A percentile compares a stretch with the other conserved stretches of the same genome.
Conservation (phyloP, 331 rosid genomes). For the Quercus lobata region DNA sequence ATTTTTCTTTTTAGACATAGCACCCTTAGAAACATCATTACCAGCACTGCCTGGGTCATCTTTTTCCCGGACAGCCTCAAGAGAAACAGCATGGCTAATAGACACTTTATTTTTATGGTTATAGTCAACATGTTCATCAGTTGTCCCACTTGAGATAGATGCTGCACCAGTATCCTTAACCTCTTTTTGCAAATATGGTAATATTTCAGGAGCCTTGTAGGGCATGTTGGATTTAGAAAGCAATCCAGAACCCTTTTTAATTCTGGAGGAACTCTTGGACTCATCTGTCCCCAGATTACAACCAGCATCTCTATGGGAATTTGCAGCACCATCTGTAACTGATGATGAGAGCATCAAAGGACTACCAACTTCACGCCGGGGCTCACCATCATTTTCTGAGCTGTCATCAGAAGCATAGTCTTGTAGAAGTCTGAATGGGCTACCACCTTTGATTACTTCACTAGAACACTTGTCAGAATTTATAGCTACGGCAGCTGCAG, state of each 20-base stretch:
- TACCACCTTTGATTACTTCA: constrained; percentile 38
- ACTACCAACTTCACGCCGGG: constrained; percentile 28
- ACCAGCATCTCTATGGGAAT: constrained; percentile 22
- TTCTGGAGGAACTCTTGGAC: constrained; percentile 23
- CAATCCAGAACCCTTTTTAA: constrained; percentile 24
- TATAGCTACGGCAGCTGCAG: constrained; percentile 31
- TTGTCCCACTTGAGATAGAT: constrained; percentile 20
- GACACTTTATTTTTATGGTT: constrained; percentile 35
- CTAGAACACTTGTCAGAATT: constrained; percentile 27
- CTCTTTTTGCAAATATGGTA: constrained; percentile 28
- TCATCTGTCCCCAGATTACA: constrained; percentile 24
- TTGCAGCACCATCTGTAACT: constrained; percentile 28
- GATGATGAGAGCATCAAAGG: constrained; percentile 24
- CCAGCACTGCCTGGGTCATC: constrained; percentile 25
- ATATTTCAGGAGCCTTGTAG: constrained; percentile 27
- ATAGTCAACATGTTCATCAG: constrained; percentile 28
- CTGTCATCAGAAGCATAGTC: constrained; percentile 79
- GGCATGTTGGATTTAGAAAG: constrained; percentile 26
- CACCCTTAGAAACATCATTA: constrained; percentile 33
- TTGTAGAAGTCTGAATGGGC: constrained; percentile 78
- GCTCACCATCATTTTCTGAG: constrained; percentile 52
- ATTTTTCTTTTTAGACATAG: constrained; percentile 30
- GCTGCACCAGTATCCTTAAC: constrained; percentile 17
- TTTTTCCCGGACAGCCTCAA: constrained; percentile 33
- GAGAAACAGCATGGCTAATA: constrained; percentile 21